Evolutionary conservation across 768 basidiomycete genomes (phyloP).

Genomic region (Dentipellis sp.): DNA sequence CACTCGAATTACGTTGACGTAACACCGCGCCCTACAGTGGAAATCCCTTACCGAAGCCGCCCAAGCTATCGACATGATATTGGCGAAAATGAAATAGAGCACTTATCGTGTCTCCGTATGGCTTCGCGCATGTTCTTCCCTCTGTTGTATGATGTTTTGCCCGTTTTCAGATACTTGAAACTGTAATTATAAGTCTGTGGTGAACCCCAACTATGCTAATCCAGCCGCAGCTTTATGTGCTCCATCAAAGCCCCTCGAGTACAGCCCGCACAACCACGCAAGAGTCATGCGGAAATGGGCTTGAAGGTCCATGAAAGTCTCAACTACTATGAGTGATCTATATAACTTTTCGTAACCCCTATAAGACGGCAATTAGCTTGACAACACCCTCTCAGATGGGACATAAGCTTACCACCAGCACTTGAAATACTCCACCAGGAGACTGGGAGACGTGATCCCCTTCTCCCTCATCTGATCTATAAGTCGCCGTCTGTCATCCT

Average conservation of each 20-base stretch:
- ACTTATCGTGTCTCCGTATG: conserved; percentile 21
- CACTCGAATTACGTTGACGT: not conserved
- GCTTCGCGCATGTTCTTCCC: conserved; percentile 16
- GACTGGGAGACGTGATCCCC: conserved; percentile 39
- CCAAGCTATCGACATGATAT: conserved; percentile 1
- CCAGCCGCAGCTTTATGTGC: conserved; percentile 70
- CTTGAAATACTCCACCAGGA: conserved; percentile 40
- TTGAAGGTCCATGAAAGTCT: conserved; percentile 54
- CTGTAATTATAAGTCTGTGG: conserved; percentile 11
- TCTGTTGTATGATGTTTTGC: conserved; percentile 4
- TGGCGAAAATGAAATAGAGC: conserved; percentile 1
- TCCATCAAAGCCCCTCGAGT: conserved; percentile 48
- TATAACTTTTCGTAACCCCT: conserved; percentile 58
- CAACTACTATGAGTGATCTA: conserved; percentile 39
- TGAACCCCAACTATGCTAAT: not conserved
- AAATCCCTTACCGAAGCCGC: conserved; percentile 5
- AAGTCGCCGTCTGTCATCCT: conserved; percentile 41
- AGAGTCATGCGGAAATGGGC: conserved; percentile 43
- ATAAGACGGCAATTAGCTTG: conserved; percentile 6
- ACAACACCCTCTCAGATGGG: not conserved
- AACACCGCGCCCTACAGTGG: conserved; percentile 23
- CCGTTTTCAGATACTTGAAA: conserved; percentile 4
- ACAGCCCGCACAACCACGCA: conserved; percentile 62
- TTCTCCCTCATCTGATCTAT: conserved; percentile 32
- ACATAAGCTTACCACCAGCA: conserved; percentile 58